Base-by-base conservation (phyloP, 179 eudicot species). In the Silene coronaria region DNA sequence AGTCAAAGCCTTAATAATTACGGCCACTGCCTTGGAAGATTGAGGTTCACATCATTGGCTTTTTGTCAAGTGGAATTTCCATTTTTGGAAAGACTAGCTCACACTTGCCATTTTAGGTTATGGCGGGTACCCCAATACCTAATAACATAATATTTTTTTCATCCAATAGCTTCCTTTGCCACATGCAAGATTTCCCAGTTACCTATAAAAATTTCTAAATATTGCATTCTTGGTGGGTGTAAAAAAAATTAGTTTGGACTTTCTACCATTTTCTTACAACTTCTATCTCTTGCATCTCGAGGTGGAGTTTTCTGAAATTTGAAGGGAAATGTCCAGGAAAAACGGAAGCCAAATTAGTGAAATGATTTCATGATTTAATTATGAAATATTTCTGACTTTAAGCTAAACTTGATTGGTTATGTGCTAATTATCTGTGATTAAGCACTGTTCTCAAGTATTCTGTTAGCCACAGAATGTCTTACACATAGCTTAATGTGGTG, bases 201-300 rank as follows among this genome's bases (percentile, higher is more conserved):
- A 77, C 75, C 80, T 77, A 45, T 60, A 77, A 77, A 76, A 68
- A 70, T 22, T 7, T 74, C 71, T 66, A 45, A 75, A 72, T 24
- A 42, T 57, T 77, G 66, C 77, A 51, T 75, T 82, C 82, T 82
- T 78, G 84, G 76, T 82, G 64, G 23, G 30, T 75, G 81, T 34
- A 19, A 66, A 19, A 58, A 38, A 24, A 55, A 63, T 53, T 14
- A 51, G 59, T 58, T 76, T 36, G 77, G 59, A 27, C 51, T 57
- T 59, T 66, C 76, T 66, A 36, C 66, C 24, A 23, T 76, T 72
- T 75, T 82, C 80, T 82, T 45, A 14, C 77, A 71, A 61, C 60
- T 81, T 71, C 78, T 10, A 73, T 81, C 76, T 78, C 82, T 67
- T 82, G 84, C 85, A 82, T 82, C 85, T 82, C 85, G 85, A 82